Percentiles rank a stretch among this genome's conserved stretches.
Evolutionary conservation across 257 asterid genomes (phyloP).

Genomic region (Solanum piurae): DNA sequence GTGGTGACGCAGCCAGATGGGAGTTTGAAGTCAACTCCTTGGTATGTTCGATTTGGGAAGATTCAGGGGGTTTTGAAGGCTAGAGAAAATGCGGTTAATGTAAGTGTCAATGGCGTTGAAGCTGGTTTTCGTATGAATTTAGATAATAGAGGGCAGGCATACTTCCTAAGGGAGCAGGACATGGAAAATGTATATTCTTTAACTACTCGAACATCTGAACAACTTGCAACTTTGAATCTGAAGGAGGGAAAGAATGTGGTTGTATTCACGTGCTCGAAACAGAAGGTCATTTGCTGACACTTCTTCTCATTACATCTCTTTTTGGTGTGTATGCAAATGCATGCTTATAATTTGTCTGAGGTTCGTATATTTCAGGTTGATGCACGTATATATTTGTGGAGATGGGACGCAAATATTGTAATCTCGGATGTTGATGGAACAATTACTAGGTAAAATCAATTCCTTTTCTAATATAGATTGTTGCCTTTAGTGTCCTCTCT

Average conservation of each 20-base stretch:
- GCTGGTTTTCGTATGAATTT: slow-evolving; percentile 51
- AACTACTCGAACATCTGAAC: slow-evolving; percentile 52
- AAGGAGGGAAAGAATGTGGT: slow-evolving; percentile 59
- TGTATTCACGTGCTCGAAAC: slow-evolving; percentile 57
- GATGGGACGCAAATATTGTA: slow-evolving; percentile 58
- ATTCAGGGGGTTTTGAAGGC: slow-evolving; percentile 42
- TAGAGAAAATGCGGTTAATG: slow-evolving; percentile 49
- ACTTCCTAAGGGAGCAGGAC: slow-evolving; percentile 46
- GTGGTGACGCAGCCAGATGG: slow-evolving; percentile 16
- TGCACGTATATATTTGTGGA: slow-evolving; percentile 64
- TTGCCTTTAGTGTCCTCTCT: background rate
- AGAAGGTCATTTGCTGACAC: slow-evolving; percentile 37
- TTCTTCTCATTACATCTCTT: background rate
- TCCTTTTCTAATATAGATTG: background rate
- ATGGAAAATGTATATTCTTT: slow-evolving; percentile 16
- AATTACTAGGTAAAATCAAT: slow-evolving; percentile 44
- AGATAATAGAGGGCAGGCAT: slow-evolving; percentile 61
- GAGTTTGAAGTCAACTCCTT: slow-evolving; percentile 16
- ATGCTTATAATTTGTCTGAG: slow-evolving; percentile 2
- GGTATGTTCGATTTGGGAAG: slow-evolving; percentile 20
- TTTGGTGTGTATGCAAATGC: background rate
- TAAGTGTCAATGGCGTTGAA: slow-evolving; percentile 51
- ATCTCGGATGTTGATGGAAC: slow-evolving; percentile 87
- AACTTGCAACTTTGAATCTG: slow-evolving; percentile 49
- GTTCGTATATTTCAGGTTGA: slow-evolving; percentile 45